Conservation (phyloP, 2,329 filamentous ascomycete genomes). For the Corynespora cassiicola region DNA sequence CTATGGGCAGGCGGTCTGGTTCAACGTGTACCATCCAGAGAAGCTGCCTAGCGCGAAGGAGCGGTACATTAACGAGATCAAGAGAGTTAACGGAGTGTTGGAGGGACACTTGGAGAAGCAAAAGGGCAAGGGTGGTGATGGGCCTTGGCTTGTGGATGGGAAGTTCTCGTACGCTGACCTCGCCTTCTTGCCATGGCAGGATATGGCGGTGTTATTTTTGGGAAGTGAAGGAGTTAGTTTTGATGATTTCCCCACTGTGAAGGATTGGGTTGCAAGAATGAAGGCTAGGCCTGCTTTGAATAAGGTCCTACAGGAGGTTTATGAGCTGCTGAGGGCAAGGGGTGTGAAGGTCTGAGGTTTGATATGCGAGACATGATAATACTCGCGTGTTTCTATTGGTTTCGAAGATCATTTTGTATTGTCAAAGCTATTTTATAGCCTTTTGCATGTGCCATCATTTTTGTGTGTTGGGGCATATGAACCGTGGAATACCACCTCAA, state of each 20-base stretch:
- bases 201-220: not conserved
- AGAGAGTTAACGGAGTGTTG: slow-evolving; percentile 54
- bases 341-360: too few relatives aligned
- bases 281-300: slow-evolving; percentile 7
- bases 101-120: slow-evolving; percentile 47
- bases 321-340: too few relatives aligned
- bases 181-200: slow-evolving; percentile 32
- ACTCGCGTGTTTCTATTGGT: too few relatives aligned
- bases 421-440: too few relatives aligned
- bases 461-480: too few relatives aligned
- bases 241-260: slow-evolving; percentile 18
- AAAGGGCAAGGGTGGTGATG: slow-evolving; percentile 21
- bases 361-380: too few relatives aligned
- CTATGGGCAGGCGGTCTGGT: slow-evolving; percentile 47
- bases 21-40: slow-evolving; percentile 47
- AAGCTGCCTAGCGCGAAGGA: slow-evolving; percentile 53
- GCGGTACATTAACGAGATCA: slow-evolving; percentile 56
- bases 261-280: slow-evolving; percentile 25
- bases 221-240: slow-evolving; percentile 15
- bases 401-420: too few relatives aligned
- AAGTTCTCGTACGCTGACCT: slow-evolving; percentile 18
- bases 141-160: slow-evolving; percentile 37
- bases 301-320: slow-evolving; percentile 3
- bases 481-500: too few relatives aligned
- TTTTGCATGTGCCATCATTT: too few relatives aligned